Evolutionary conservation across 306 rosid genomes (phyloP), one percentile per base, ranked within the genome.

Genomic region (Lathyrus oleraceus): DNA sequence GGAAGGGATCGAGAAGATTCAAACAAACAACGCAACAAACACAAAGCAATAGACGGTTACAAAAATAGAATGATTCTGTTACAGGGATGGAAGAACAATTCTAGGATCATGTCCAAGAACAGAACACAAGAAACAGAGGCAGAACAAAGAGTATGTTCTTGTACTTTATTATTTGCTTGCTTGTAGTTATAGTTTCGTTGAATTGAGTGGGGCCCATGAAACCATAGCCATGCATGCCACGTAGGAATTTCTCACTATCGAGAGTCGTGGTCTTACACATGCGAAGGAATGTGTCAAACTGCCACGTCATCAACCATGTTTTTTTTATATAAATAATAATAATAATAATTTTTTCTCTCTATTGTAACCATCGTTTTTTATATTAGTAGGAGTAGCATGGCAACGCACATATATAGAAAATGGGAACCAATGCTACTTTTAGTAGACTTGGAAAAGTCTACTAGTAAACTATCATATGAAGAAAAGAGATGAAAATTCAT

Each of bases 261-360:
- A 20, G 6, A 54, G 82, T 76, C 80, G 0, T 76, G 72, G 81
- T 70, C 76, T 61, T 45, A 35, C 44, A 35, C 67, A 61, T 54
- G 65, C 81, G 9, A 54, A 61, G 47, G 72, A 70, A 70, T 51
- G 67, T 62, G 96, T 87, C 87, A 87, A 89, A 89, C 39, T 68
- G 81, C 81, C 83, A 85, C 85, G 76, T 76, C 83, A 60, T 13
- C 5, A 27, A 60, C 13, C 7, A 27, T 76, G 2, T 1, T 1
- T 20, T 13, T 52, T 23, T 44, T 44, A 32, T 5, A 5, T 4
- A 32, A 5, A 32, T 4, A 30, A 30, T 30, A 32, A 6, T 32
- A 32, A 32, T 1, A 25, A 25, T 25, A 25, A 25, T 40, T 58
- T 5, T 8, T 6, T 38, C 20, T 62, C 38, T 2, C 21, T 8